These are phyloP conservation scores for Colletotrichum tanaceti DNA, from an alignment of 2,329 filamentous ascomycete genomes.

Conservation along the genomic window DNA sequence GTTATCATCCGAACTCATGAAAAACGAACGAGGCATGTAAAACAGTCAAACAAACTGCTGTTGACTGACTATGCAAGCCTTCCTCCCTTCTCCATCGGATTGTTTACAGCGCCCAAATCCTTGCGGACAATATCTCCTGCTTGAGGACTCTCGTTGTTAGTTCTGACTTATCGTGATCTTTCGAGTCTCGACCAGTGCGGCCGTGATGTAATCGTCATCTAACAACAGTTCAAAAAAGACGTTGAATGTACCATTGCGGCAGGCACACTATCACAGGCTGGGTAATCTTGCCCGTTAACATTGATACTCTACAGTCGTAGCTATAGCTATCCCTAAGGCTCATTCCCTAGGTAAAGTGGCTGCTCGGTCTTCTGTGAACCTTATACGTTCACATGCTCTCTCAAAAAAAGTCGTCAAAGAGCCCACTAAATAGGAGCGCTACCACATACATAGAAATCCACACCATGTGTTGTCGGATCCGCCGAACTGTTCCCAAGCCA, in stretches of 20 bases:
- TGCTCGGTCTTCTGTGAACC: slow-evolving; percentile 8
- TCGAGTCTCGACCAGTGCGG: neutral
- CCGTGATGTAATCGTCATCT: neutral
- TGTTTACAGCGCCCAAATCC: neutral
- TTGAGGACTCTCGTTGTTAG: no score
- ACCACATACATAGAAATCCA: slow-evolving; percentile 16
- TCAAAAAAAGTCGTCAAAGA: slow-evolving; percentile 21
- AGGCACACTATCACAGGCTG: neutral
- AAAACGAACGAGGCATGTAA: neutral
- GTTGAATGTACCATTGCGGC: neutral
- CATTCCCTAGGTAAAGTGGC: slow-evolving; percentile 21
- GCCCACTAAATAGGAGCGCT: slow-evolving; percentile 19
- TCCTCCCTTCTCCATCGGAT: neutral
- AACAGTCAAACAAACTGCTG: neutral
- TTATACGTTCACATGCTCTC: neutral
- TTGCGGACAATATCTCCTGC: neutral
- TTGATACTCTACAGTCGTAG: slow-evolving; percentile 10
- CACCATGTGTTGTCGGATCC: slow-evolving; percentile 9
- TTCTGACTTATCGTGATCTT: neutral
- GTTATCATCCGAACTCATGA: neutral
- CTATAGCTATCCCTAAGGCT: slow-evolving; percentile 11
- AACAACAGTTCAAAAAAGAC: neutral
- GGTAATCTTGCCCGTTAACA: slow-evolving; percentile 6
- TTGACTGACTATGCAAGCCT: neutral
- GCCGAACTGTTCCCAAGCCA: slow-evolving; percentile 1